Base-by-base conservation (phyloP, 495 filamentous ascomycete genomes). In the Penicillium verhagenii region DNA sequence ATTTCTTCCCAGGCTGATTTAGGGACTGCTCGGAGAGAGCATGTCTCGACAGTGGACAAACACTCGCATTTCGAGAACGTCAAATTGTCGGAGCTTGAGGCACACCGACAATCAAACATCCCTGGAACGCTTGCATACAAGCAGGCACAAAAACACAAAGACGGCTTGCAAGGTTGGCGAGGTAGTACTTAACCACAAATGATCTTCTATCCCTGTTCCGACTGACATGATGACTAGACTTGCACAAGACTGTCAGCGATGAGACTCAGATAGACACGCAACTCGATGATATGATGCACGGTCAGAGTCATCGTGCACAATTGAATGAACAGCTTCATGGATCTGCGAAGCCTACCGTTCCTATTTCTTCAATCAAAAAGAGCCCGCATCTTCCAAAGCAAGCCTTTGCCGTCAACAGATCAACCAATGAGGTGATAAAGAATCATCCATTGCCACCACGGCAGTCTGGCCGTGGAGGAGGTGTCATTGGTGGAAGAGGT, bases 291-390 rank as follows among this genome's bases (percentile, higher is more conserved):
- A 38, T 77, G 6, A 47, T 69, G 21, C 40, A 68, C 20, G 73
- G 73, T 13, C 73, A 77, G 40, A 70, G 45, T 23, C 73, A 77
- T 39, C 71, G 73, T 31, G 53, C 63, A 19, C 47, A 58, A 2
- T 52, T 74, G 13, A 53, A 25, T 28, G 57, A 53, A 35, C 25
- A 19, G 1, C 21, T 69, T 16, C 65, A 45, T 13, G 51, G 49
- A 37, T 14, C 25, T 39, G 50, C 37, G 6, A 3, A 2, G 13
- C 1, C 1, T 39, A 39, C 1, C n/a, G n/a, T n/a, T n/a, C n/a
- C n/a, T n/a, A n/a, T n/a, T n/a, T n/a, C n/a, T n/a, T n/a, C n/a
- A n/a, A n/a, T n/a, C n/a, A n/a, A n/a, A n/a, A n/a, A n/a, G n/a
- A n/a, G n/a, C n/a, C n/a, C n/a, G n/a, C n/a, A n/a, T n/a, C n/a